Evolutionary conservation across 257 asterid species (phyloP).

Genomic region (Primulina eburnea): DNA sequence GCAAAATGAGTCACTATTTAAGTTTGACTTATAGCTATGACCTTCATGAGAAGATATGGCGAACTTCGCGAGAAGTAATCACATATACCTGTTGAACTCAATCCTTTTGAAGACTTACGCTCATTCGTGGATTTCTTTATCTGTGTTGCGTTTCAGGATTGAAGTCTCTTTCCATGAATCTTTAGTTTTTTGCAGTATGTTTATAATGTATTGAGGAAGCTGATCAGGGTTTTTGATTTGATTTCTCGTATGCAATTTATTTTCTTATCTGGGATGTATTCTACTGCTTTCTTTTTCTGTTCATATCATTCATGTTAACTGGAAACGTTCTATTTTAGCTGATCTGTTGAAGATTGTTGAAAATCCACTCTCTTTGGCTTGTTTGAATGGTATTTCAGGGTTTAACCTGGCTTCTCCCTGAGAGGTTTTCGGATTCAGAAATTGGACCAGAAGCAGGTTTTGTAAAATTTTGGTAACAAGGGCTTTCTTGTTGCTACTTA

Average conservation of each 20-base stretch:
- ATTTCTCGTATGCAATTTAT: background rate
- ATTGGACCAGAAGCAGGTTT: slow-evolving; percentile 99
- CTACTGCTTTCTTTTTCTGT: slow-evolving; percentile 8
- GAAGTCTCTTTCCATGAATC: background rate
- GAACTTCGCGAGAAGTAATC: no score
- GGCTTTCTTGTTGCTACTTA: slow-evolving; percentile 59
- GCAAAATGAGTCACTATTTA: background rate
- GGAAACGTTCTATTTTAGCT: slow-evolving; percentile 13
- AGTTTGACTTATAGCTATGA: background rate
- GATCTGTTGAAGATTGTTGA: background rate
- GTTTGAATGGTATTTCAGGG: slow-evolving; percentile 56
- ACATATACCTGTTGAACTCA: background rate
- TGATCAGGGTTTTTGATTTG: background rate
- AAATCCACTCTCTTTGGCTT: slow-evolving; percentile 12
- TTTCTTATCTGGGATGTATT: background rate
- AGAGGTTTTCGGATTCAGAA: slow-evolving; percentile 93
- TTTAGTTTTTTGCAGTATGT: background rate
- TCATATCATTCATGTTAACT: slow-evolving; percentile 15
- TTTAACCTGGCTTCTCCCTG: slow-evolving; percentile 97
- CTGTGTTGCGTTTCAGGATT: background rate
- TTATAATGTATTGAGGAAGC: background rate
- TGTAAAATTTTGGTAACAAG: slow-evolving; percentile 90
- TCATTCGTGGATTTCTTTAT: no score
- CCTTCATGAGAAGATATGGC: background rate
- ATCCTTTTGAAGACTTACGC: background rate